These are phyloP conservation scores for Podaxis rugospora DNA, from an alignment of 768 basidiomycete species.

Conservation along the genomic window DNA sequence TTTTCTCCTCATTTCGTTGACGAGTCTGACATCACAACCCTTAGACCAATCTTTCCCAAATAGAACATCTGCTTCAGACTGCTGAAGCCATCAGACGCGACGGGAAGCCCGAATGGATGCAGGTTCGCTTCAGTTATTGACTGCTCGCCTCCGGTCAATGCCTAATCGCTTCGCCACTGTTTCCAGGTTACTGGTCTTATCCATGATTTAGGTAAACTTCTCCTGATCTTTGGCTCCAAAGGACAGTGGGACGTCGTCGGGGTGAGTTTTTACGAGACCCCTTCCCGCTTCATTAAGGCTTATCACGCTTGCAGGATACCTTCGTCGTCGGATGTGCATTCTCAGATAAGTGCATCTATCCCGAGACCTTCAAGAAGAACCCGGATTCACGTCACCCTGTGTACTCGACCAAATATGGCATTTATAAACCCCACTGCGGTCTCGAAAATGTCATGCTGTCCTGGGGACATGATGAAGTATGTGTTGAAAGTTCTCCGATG, in stretches of 20 bases:
- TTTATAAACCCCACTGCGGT: constrained; percentile 76
- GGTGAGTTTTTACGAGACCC: constrained; percentile 33
- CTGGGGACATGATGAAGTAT: constrained; percentile 90
- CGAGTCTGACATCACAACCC: constrained; percentile 20
- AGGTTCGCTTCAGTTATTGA: constrained; percentile 30
- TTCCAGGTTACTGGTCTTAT: constrained; percentile 69
- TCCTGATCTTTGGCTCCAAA: constrained; percentile 78
- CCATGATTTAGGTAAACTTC: constrained; percentile 87
- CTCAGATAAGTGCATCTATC: constrained; percentile 80
- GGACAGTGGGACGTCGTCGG: constrained; percentile 97
- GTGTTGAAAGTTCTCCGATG: constrained; percentile 3
- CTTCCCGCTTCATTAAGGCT: constrained; percentile 8
- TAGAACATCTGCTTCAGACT: constrained; percentile 87
- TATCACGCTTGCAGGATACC: constrained; percentile 31
- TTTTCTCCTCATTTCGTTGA: not conserved
- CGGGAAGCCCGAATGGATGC: constrained; percentile 92
- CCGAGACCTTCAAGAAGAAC: constrained; percentile 71
- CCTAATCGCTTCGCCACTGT: not conserved
- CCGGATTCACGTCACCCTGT: constrained; percentile 62
- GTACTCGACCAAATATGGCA: constrained; percentile 69
- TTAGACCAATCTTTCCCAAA: constrained; percentile 76
- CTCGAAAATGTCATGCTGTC: constrained; percentile 85
- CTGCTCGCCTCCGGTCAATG: not conserved
- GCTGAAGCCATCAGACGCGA: constrained; percentile 87
- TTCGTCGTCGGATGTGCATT: constrained; percentile 82